Conservation (phyloP, 169 alveolate genomes). For the Cryptosporidium ubiquitum region DNA sequence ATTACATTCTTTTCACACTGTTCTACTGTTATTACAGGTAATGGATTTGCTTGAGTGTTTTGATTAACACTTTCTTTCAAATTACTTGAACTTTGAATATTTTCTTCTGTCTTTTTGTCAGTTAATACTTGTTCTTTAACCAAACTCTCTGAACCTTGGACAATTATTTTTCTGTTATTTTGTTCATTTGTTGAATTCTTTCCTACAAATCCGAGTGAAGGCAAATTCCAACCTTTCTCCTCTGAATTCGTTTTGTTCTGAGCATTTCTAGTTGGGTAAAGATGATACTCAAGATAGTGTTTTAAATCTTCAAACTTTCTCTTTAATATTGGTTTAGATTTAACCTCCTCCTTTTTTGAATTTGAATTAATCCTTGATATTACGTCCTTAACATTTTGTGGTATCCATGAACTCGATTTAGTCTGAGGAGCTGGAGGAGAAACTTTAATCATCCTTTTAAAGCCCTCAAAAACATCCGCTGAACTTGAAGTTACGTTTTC, state of each 20-base stretch:
- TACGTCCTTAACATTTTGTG: constrained; percentile 28
- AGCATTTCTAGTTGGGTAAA: neutral
- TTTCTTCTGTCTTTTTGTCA: neutral
- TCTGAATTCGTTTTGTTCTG: neutral
- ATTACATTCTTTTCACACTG: constrained; percentile 48
- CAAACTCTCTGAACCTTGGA: neutral
- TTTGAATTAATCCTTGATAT: constrained; percentile 50
- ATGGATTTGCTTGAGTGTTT: constrained; percentile 3
- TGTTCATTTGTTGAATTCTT: constrained; percentile 14
- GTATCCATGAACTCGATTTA: constrained; percentile 52
- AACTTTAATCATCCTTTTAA: constrained; percentile 20
- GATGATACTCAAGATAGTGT: constrained; percentile 7
- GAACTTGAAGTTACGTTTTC: constrained; percentile 1
- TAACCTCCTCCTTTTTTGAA: constrained; percentile 15
- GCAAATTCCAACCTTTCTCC: neutral
- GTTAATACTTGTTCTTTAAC: neutral
- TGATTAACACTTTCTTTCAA: constrained; percentile 6
- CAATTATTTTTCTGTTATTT: neutral
- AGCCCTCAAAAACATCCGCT: constrained; percentile 22
- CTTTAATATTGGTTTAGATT: neutral
- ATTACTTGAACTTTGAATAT: neutral
- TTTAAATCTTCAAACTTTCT: constrained; percentile 11
- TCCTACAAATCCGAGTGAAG: constrained; percentile 4
- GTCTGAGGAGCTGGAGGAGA: neutral
- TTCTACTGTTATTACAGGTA: neutral